A percentile compares a stretch with the other conserved stretches of the same genome.
Evolutionary conservation across 495 filamentous ascomycete genomes (phyloP).

Genomic region (Aspergillus diversus): DNA sequence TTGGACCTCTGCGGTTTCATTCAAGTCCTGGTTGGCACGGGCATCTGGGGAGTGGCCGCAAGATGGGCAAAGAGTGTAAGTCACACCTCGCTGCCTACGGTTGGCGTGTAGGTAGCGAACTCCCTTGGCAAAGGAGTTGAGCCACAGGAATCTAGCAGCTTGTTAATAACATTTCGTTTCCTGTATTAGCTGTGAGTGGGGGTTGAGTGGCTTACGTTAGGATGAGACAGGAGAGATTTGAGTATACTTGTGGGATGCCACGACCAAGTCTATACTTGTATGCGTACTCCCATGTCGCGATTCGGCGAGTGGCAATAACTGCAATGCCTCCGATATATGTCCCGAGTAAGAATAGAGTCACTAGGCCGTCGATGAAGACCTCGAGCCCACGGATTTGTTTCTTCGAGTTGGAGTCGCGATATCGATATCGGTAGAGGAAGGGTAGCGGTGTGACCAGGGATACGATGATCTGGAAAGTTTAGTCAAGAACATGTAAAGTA

Average conservation of each 20-base stretch:
- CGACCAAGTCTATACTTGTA: background rate
- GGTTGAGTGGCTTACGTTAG: background rate
- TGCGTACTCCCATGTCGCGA: background rate
- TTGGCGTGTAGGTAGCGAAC: background rate
- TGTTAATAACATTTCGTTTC: background rate
- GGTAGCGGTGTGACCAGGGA: background rate
- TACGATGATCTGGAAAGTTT: conserved; percentile 3
- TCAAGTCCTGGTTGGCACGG: background rate
- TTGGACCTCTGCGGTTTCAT: background rate
- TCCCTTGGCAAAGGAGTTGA: background rate
- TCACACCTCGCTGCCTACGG: background rate
- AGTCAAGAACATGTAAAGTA: too few relatives aligned
- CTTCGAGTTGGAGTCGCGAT: background rate
- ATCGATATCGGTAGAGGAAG: background rate
- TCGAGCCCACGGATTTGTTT: background rate
- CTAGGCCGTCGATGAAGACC: background rate
- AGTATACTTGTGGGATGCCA: conserved; percentile 1
- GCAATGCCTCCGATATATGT: conserved; percentile 5
- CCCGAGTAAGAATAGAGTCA: background rate
- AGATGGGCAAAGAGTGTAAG: background rate
- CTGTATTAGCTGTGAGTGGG: background rate
- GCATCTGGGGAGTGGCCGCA: conserved; percentile 1
- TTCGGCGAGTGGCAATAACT: background rate
- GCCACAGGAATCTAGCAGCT: background rate
- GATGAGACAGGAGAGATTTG: background rate